A percentile compares a stretch with the other conserved stretches of the same genome.
phyloP scores from a whole-genome alignment of 2,329 filamentous ascomycete genomes.

The Colletotrichum gigasporum region DNA sequence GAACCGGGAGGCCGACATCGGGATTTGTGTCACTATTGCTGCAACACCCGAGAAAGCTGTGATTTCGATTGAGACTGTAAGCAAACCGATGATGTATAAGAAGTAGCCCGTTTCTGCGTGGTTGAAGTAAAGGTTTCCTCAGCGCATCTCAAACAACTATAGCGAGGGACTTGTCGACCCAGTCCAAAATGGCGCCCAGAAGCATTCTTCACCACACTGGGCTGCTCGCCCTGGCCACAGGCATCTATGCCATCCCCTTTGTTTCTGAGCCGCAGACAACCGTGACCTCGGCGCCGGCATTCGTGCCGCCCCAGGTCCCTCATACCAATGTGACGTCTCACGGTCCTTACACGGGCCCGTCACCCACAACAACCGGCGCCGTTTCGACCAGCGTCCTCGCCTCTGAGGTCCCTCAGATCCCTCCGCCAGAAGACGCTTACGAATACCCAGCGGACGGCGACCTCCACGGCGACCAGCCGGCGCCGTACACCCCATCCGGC shows the following conservation, averaged over 20 bases:
- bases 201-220: constrained; percentile 14
- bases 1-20: not conserved
- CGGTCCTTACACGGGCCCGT: constrained; percentile 72
- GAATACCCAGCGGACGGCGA: constrained; percentile 77
- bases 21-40: not conserved
- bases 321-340: constrained; percentile 71
- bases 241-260: constrained; percentile 42
- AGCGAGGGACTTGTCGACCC: not conserved
- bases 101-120: not conserved
- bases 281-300: constrained; percentile 39
- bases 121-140: no score
- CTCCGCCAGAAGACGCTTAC: constrained; percentile 69
- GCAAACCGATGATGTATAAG: not conserved
- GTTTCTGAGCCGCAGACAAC: constrained; percentile 47
- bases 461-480: constrained; percentile 73
- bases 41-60: not conserved
- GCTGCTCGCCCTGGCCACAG: constrained; percentile 33
- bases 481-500: constrained; percentile 77
- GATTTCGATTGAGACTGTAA: not conserved
- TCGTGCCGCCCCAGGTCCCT: constrained; percentile 40
- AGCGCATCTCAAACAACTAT: not conserved
- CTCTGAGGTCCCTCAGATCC: constrained; percentile 64
- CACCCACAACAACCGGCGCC: constrained; percentile 75
- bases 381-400: constrained; percentile 66
- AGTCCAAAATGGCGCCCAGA: constrained; percentile 11